Evolutionary conservation across 495 filamentous ascomycete species (phyloP), one percentile per base, ranked within the genome.

Genomic region (Annulohypoxylon bovei): DNA sequence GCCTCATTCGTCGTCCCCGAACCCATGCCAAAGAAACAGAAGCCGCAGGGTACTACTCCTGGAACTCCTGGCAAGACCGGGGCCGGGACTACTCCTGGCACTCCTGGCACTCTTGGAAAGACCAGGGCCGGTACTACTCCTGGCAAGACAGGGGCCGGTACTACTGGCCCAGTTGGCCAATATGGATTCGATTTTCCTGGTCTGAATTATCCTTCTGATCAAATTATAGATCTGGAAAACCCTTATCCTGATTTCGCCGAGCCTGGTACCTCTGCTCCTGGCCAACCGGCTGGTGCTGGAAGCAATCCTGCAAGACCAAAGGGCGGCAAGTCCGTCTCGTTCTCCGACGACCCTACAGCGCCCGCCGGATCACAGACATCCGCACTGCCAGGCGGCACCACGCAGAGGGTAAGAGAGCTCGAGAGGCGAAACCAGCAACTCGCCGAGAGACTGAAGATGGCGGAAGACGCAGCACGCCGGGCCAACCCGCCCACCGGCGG

Each of bases 1-100:
- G 73, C 68, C 20, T 71, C 33, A 56, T 71, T 28, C 12, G 0
- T 1, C 22, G 18, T 4, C 16, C 23, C 33, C 2, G 33, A 5
- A 11, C 9, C 7, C 6, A 37, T 6, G 46, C 8, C 23, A 11
- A 25, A 12, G 23, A 50, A 5, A 49, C 9, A 11, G 25, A 22
- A 22, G n/a, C 9, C 3, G n/a, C 3, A 20, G 39, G 20, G n/a
- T 16, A 14, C 39, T 3, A 37, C 4, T 8, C 4, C 39, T 18
- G n/a, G 11, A 5, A 35, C 33, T 7, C 9, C 33, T 35, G 33
- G 33, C 9, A 35, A 7, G 8, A 35, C 33, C 12, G 33, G 33
- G 8, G 12, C 33, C 12, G 33, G 37, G n/a, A 40, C 37, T 1
- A 40, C 37, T 40, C n/a, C n/a, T n/a, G n/a, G n/a, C n/a, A 37